Percentiles rank a stretch among this genome's conserved stretches.
phyloP scores from a whole-genome alignment of 2,329 filamentous ascomycete species.

The Aspergillus hortae region DNA sequence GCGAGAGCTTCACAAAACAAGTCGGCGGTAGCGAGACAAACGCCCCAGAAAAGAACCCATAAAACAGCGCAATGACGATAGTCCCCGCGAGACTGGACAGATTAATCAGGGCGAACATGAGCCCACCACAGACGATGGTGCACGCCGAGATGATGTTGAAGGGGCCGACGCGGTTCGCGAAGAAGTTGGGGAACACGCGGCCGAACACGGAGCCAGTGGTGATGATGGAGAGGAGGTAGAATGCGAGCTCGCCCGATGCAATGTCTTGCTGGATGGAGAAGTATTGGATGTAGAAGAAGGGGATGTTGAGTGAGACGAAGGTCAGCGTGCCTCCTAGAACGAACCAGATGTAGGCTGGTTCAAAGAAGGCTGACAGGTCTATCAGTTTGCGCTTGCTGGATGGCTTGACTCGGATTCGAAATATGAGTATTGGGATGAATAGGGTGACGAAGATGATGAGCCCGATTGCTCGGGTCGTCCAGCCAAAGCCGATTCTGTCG shows the following conservation, averaged over 20 bases:
- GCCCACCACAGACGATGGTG: background rate
- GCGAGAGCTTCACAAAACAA: constrained; percentile 2
- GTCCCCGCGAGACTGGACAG: background rate
- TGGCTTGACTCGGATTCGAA: background rate
- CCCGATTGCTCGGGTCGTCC: background rate
- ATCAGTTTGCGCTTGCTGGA: background rate
- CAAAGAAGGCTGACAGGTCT: background rate
- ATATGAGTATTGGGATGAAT: background rate
- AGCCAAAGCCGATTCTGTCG: background rate
- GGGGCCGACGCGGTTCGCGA: background rate
- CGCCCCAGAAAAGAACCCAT: background rate
- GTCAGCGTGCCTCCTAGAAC: background rate
- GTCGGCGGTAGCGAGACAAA: constrained; percentile 1
- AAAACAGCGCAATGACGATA: background rate
- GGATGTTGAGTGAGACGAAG: constrained; percentile 1
- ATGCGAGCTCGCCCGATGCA: background rate
- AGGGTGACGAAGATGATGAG: constrained; percentile 1
- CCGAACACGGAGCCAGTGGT: background rate
- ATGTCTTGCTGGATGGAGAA: background rate
- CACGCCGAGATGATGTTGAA: background rate
- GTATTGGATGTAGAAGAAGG: constrained; percentile 1
- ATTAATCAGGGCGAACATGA: background rate
- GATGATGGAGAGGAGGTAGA: constrained; percentile 1
- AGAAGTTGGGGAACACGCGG: background rate
- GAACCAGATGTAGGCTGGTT: constrained; percentile 1